A percentile compares a stretch with the other conserved stretches of the same genome.
Conservation (phyloP, 176 grass and related monocot species). For the Ensete ventricosum region DNA sequence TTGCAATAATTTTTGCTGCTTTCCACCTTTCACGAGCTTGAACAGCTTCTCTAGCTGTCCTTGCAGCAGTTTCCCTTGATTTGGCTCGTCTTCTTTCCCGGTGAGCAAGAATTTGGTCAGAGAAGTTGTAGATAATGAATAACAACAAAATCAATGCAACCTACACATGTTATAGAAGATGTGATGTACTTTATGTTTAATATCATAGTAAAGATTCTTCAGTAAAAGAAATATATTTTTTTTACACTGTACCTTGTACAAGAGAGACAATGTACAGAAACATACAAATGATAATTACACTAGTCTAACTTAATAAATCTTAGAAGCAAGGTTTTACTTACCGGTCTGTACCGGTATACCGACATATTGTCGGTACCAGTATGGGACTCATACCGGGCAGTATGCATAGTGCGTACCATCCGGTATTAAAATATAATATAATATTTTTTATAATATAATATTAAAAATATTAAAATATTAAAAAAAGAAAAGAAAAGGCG, state of each 20-base stretch:
- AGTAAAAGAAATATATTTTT: neutral
- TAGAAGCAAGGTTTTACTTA: too few relatives aligned
- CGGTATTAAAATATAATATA: too few relatives aligned
- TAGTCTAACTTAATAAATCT: neutral
- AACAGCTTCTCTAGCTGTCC: slow-evolving; percentile 38
- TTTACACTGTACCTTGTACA: neutral
- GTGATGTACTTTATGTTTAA: neutral
- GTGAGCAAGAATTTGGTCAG: slow-evolving; percentile 38
- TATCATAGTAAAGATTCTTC: neutral
- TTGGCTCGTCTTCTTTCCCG: slow-evolving; percentile 34
- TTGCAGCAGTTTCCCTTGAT: slow-evolving; percentile 59
- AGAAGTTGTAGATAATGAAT: slow-evolving; percentile 64
- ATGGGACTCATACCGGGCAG: too few relatives aligned
- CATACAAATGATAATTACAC: neutral
- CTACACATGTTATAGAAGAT: slow-evolving; percentile 19
- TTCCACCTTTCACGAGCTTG: slow-evolving; percentile 60
- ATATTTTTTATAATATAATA: too few relatives aligned
- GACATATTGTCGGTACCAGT: too few relatives aligned
- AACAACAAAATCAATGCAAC: slow-evolving; percentile 36
- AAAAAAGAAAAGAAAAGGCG: too few relatives aligned
- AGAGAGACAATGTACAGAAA: neutral
- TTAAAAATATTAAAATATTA: too few relatives aligned
- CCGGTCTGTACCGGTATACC: too few relatives aligned
- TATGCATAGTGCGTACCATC: too few relatives aligned
- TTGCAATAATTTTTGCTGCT: slow-evolving; percentile 38